Evolutionary conservation across 106 monocot genomes (phyloP), one percentile per base, ranked within the genome.

Genomic region (Acorus calamus): DNA sequence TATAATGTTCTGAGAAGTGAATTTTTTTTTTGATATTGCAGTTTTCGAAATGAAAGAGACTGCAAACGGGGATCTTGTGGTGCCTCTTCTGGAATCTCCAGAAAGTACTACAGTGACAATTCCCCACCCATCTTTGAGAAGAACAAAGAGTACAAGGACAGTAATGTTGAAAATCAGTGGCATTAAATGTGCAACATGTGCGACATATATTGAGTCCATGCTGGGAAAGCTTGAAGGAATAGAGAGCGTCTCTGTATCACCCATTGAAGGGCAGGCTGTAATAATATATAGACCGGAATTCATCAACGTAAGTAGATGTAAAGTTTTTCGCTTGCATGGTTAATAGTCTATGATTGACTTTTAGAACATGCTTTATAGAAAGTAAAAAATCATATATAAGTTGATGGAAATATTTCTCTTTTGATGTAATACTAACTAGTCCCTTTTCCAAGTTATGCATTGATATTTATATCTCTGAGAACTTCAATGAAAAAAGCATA

Each of bases 181-280:
- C 8, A 79, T 81, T 6, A 72, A 70, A 8, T 89, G 86, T 52
- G 77, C 89, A 7, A 86, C 93, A 14, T 89, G 89, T 60, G 74
- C 64, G 2, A 57, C 68, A 10, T 81, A 83, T 10, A 84, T 94
- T 56, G 89, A 94, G 74, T 77, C 83, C 3, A 69, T 71, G 14
- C 12, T 94, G 44, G 69, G 71, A 46, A 63, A 63, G 45, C 71
- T 86, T 65, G 69, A 68, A n/a, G 94, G 94, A 10, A 60, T 94
- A 7, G 79, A 81, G 55, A 86, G 68, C 64, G 66, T 86, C 57
- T 61, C 69, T 1, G 86, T 89, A 3, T 86, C 89, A 42, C 64
- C 81, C 7, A 70, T 94, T 69, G 77, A 89, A 64, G 89, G 89
- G 42, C 83, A 82, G 47, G 83, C 81, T n/a, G 76, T 81, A 3